These are phyloP conservation scores for Venturia aucupariae DNA, from an alignment of 2,329 filamentous ascomycete species.

Conservation along the genomic window DNA sequence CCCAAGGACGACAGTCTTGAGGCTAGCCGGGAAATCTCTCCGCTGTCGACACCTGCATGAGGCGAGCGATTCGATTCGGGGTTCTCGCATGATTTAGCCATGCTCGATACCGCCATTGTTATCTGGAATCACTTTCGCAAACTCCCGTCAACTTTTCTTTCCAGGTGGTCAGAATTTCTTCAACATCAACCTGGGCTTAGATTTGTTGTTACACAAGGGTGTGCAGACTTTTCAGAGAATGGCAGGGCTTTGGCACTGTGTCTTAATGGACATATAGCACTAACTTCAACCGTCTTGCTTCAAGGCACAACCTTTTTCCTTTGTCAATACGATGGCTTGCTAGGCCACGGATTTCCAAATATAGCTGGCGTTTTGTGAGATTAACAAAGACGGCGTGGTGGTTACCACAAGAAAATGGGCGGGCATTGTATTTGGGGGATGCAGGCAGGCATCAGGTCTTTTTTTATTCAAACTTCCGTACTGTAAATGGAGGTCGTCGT, in stretches of 20 bases:
- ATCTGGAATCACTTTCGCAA: neutral
- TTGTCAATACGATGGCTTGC: neutral
- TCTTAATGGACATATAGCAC: neutral
- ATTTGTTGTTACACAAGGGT: neutral
- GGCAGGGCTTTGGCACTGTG: neutral
- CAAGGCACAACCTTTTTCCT: neutral
- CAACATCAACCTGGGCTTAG: neutral
- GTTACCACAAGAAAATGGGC: conserved; percentile 2
- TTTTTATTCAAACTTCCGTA: neutral
- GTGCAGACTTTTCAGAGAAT: neutral
- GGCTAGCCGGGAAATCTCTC: neutral
- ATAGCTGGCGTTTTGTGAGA: neutral
- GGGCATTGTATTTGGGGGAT: neutral
- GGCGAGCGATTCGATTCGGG: neutral
- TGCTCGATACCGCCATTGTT: neutral
- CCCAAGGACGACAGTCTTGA: conserved; percentile 31
- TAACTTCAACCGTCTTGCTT: neutral
- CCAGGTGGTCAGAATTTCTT: neutral
- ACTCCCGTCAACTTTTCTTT: neutral
- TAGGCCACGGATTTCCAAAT: neutral
- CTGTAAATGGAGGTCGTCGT: neutral
- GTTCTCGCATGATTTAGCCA: too few species aligned
- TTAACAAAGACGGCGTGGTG: neutral
- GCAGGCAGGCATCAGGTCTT: neutral
- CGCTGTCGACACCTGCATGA: neutral